Conservation (phyloP, 139 green algal species). For the Tetraselmis striata region DNA sequence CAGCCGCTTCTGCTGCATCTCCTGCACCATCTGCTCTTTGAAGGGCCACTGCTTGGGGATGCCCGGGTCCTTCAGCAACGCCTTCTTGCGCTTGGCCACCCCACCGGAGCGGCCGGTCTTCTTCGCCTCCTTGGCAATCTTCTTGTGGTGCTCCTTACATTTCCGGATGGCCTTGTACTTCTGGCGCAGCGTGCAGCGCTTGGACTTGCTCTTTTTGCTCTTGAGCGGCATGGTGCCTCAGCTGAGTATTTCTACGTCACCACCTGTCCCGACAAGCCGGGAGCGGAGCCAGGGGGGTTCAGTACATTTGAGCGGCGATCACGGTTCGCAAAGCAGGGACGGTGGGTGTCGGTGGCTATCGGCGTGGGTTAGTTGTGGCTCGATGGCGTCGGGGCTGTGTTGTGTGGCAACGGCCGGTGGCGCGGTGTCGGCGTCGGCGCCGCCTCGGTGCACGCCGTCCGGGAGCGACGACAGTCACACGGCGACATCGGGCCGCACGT, state of each 20-base stretch:
- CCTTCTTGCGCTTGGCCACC: slow-evolving; percentile 33
- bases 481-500: too few relatives aligned
- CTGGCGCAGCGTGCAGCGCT: slow-evolving; percentile 80
- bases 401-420: too few relatives aligned
- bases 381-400: too few relatives aligned
- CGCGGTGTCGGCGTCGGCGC: too few relatives aligned
- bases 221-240: slow-evolving; percentile 70
- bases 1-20: slow-evolving; percentile 67
- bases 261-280: too few relatives aligned
- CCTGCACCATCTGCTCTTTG: slow-evolving; percentile 87
- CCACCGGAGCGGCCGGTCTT: slow-evolving; percentile 50
- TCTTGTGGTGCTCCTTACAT: slow-evolving; percentile 84
- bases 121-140: slow-evolving; percentile 72
- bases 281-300: too few relatives aligned
- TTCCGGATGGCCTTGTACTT: slow-evolving; percentile 90
- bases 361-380: too few relatives aligned
- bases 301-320: too few relatives aligned
- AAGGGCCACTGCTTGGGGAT: slow-evolving; percentile 90
- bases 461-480: too few relatives aligned
- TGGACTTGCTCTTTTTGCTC: slow-evolving; percentile 81
- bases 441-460: too few relatives aligned
- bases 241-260: not conserved
- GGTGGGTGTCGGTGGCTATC: too few relatives aligned
- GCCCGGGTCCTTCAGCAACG: slow-evolving; percentile 80
- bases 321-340: too few relatives aligned